Base-by-base conservation (phyloP, 2,329 filamentous ascomycete genomes). In the Claviceps sp. region DNA sequence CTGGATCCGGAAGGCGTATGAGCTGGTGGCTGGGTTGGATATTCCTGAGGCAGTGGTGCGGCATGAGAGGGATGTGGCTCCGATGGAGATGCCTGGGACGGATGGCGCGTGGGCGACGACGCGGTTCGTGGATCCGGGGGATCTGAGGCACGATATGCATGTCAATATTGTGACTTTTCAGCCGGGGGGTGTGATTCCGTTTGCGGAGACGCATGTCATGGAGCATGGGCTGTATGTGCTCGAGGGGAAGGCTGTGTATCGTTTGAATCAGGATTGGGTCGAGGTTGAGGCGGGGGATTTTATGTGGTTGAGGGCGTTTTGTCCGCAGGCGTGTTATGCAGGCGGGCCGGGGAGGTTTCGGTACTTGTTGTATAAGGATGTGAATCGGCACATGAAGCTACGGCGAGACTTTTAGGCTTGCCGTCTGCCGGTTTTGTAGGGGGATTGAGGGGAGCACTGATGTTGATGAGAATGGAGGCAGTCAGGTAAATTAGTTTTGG, bases 181-280 rank as follows among this genome's bases (percentile, higher is more conserved):
- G 48, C 52, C 52, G 3, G 52, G 52, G 14, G 52, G 38, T 10
- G 52, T 53, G 8, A 53, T 53, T 16, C 52, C 52, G 10, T 53
- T 53, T 37, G 52, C 52, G 4, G 52, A 53, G 43, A 53, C 52
- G 14, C 52, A 53, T 44, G 52, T 53, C 26, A 53, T 53, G 52
- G 52, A 53, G 48, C 52, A 53, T 16, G 52, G 52, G 1, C 52
- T 53, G n/a, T 53, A 53, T 13, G 52, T 53, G 4, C 48, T 53
- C 8, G 48, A 53, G 26, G 52, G 52, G 22, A 53, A 53, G 24
- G 52, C 52, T 7, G 52, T 53, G 8, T 53, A 53, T n/a, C 48
- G 52, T 3, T 48, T 53, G 11, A 53, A 53, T 6, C 52, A 48
- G 43, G 52, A 50, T 39, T 53, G 52, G 52, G 52, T 53, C 19